Conservation (phyloP, 2,329 filamentous ascomycete genomes). For the Lachnellula arida region DNA sequence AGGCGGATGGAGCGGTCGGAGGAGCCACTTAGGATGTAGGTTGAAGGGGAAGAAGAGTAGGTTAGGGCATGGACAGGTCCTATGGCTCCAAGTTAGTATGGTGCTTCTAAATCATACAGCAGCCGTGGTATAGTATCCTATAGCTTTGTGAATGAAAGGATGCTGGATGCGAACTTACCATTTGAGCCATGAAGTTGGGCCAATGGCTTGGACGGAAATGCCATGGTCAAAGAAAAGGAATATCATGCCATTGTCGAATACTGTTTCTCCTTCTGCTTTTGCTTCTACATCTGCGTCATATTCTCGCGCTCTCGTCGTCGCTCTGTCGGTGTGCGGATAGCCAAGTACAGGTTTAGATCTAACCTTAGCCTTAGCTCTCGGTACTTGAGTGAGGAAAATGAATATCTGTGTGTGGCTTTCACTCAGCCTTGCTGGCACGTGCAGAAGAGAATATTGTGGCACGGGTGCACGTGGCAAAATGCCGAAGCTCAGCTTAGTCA, state of each 20-base stretch:
- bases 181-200: constrained; percentile 55
- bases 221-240: constrained; percentile 26
- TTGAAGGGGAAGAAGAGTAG: constrained; percentile 68
- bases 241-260: not conserved
- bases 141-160: not conserved
- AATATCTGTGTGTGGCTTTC: too few species aligned
- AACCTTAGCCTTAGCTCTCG: too few species aligned
- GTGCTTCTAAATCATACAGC: not conserved
- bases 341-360: too few species aligned
- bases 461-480: too few species aligned
- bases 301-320: too few species aligned
- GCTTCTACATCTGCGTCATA: not conserved
- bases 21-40: constrained; percentile 79
- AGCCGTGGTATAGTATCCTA: not conserved
- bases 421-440: too few species aligned
- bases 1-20: constrained; percentile 81
- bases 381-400: too few species aligned
- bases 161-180: constrained; percentile 38
- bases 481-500: too few species aligned
- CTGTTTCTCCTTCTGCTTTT: not conserved
- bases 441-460: too few species aligned
- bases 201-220: constrained; percentile 42
- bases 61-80: constrained; percentile 68
- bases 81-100: constrained; percentile 30
- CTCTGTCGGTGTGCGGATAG: too few species aligned